These are phyloP conservation scores for Lolium rigidum DNA, from an alignment of 176 grass and related monocot genomes.

Conservation along the genomic window DNA sequence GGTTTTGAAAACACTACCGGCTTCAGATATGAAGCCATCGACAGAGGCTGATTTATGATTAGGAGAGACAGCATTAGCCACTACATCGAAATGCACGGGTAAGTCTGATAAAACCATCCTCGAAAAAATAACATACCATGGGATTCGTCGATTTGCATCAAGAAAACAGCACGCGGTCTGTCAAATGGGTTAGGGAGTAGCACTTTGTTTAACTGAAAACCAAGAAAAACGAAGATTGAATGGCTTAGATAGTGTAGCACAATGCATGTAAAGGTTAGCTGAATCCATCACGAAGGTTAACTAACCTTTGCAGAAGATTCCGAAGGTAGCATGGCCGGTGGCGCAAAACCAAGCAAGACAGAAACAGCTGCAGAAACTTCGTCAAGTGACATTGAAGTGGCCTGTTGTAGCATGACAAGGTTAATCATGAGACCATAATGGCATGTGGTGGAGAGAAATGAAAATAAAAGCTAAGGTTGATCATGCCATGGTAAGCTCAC, in stretches of 20 bases:
- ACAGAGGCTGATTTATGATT: constrained; percentile 34
- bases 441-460: background rate
- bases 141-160: constrained; percentile 73
- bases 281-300: constrained; percentile 1
- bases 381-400: constrained; percentile 58
- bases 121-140: constrained; percentile 52
- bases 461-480: constrained; percentile 1
- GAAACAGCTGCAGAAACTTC: constrained; percentile 81
- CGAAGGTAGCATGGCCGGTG: constrained; percentile 48
- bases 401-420: constrained; percentile 42
- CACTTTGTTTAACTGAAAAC: constrained; percentile 84
- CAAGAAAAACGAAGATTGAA: constrained; percentile 33
- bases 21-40: constrained; percentile 56
- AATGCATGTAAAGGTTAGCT: background rate
- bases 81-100: constrained; percentile 24
- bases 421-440: background rate
- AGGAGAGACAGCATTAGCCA: constrained; percentile 33
- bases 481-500: background rate
- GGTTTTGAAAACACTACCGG: constrained; percentile 56
- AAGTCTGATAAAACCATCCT: background rate
- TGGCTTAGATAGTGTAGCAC: constrained; percentile 32
- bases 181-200: constrained; percentile 85
- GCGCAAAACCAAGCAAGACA: constrained; percentile 91
- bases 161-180: constrained; percentile 74
- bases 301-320: constrained; percentile 78